Base-by-base conservation (phyloP, 2,329 filamentous ascomycete genomes). In the Bipolaris cookei region DNA sequence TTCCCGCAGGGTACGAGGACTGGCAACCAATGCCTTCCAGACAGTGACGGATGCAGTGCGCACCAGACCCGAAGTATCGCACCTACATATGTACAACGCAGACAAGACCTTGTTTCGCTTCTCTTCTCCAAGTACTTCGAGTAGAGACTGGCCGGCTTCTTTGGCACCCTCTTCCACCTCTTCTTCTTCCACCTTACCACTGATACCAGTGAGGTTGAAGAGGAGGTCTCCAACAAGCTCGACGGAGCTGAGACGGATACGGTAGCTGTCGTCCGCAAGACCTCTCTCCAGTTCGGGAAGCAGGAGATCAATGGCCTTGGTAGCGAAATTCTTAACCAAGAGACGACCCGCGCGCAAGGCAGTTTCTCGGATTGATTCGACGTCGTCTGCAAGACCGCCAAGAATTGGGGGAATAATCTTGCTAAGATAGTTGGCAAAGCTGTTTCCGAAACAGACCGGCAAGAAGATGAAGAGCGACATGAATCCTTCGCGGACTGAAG, bases 381-480 rank as follows among this genome's bases (percentile, higher is more conserved):
- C 83, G 70, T 99, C 95, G 75, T 99, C 95, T 32, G 95, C 96
- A 75, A 99, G 84, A 69, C 96, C 96, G 63, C 92, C 88, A 62
- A 99, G 83, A 69, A 99, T 98, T 18, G 95, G 90, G 16, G 95
- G 96, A 68, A 99, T 97, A 70, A 99, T 97, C 74, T 89, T 92
- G 78, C 89, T 91, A 59, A 99, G 88, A 73, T 99, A 99, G 73
- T 92, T 92, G 67, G 95, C 90, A 72, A 99, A 99, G 77, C 93
- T 96, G 83, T 99, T 99, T 71, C 95, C 95, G 70, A 99, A 99
- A 80, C 95, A 99, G 51, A 97, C 95, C 11, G 95, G 95, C 80
- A 99, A 87, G 85, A 97, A 99, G 66, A 99, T 98, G 79, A 99
- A 99, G 38, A 99, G 85, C 6, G 95, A 97, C 95, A 99, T 99